A percentile compares a stretch with the other conserved stretches of the same genome.
phyloP scores from a whole-genome alignment of 2,329 filamentous ascomycete genomes.

The Paecilomyces dactylethromorphus region DNA sequence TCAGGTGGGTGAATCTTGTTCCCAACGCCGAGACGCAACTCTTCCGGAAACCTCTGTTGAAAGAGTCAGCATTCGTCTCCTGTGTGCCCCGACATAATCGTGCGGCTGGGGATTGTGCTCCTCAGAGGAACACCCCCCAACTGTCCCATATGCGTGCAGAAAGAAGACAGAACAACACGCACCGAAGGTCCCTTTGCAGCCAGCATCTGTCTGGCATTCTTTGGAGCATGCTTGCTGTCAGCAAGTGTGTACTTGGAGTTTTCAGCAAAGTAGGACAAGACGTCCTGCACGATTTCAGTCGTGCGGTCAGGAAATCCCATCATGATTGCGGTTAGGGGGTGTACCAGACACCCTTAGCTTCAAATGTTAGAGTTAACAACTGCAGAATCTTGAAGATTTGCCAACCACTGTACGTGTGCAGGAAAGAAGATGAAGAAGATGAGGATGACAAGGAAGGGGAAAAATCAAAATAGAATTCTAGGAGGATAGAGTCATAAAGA shows the following conservation, averaged over 20 bases:
- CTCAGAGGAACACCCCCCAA: not conserved
- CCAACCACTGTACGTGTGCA: not conserved
- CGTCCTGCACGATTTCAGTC: not conserved
- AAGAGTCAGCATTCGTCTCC: not conserved
- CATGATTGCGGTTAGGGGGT: not conserved
- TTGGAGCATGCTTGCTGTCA: constrained; percentile 5
- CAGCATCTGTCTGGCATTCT: not conserved
- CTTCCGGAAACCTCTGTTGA: not conserved
- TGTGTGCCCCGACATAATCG: not conserved
- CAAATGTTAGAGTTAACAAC: not conserved
- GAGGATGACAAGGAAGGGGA: not conserved
- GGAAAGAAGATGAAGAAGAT: not conserved
- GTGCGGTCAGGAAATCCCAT: not conserved
- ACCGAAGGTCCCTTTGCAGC: not conserved
- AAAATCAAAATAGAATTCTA: not conserved
- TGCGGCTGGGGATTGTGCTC: not conserved
- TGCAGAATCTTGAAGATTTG: not conserved
- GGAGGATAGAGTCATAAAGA: not conserved
- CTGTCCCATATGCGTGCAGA: not conserved
- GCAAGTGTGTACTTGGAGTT: constrained; percentile 1
- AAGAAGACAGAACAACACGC: not conserved
- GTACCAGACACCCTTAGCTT: not conserved
- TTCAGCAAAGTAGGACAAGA: not conserved
- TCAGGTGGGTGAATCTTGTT: not conserved
- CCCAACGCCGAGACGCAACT: not conserved